These are phyloP conservation scores for Ormosia emarginata DNA, from an alignment of 306 rosid species.

Conservation along the genomic window DNA sequence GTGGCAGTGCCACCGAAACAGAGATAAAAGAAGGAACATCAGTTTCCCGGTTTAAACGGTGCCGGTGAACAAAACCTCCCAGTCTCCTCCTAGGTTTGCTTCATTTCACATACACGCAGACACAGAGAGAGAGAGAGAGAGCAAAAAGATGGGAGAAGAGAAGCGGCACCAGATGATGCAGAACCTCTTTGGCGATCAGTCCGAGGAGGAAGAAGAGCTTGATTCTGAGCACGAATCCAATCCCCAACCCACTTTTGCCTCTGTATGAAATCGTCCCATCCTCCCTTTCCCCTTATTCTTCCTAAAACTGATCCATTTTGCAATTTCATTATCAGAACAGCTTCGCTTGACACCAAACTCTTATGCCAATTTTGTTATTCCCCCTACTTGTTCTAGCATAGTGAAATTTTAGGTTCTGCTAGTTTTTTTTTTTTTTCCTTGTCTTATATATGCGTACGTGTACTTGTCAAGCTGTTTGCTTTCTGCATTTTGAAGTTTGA, in stretches of 20 bases:
- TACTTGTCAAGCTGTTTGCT: background rate
- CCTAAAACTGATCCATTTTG: too few relatives aligned
- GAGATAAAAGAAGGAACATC: too few relatives aligned
- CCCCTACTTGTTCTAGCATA: background rate
- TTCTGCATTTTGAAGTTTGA: background rate
- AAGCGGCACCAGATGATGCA: conserved; percentile 99
- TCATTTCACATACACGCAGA: background rate
- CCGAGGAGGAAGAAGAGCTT: conserved; percentile 89
- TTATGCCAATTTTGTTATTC: too few relatives aligned
- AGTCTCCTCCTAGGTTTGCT: background rate
- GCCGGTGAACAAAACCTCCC: background rate
- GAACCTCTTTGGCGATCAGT: conserved; percentile 92
- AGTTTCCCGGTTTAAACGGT: background rate
- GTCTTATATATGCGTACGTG: too few relatives aligned
- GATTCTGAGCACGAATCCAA: conserved; percentile 98
- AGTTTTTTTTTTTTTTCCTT: too few relatives aligned
- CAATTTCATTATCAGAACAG: too few relatives aligned
- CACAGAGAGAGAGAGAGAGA: background rate
- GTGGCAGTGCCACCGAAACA: too few relatives aligned
- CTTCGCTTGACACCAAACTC: too few relatives aligned
- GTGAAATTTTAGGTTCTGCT: too few relatives aligned
- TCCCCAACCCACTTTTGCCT: conserved; percentile 71
- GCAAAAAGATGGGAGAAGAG: conserved; percentile 58
- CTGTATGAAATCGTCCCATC: conserved; percentile 33
- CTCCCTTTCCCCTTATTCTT: too few relatives aligned